Conservation (phyloP, 2,329 filamentous ascomycete species). For the Talaromyces sp. region DNA sequence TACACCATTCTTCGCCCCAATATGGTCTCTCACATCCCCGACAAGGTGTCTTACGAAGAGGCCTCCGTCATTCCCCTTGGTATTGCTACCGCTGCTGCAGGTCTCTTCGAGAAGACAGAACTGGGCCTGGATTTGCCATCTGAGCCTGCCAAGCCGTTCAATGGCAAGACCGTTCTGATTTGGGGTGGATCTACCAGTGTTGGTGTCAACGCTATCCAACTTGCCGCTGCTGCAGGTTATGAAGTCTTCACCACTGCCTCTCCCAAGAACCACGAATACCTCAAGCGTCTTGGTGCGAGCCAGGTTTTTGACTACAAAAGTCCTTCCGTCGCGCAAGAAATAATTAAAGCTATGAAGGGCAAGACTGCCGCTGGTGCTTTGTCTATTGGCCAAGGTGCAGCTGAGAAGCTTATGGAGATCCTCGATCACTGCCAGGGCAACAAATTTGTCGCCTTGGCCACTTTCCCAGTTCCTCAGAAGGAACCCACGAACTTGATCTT, state of each 20-base stretch:
- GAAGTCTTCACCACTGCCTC: slow-evolving; percentile 55
- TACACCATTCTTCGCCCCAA: slow-evolving; percentile 25
- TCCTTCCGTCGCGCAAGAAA: slow-evolving; percentile 11
- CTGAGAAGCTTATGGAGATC: slow-evolving; percentile 12
- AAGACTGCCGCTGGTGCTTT: slow-evolving; percentile 14
- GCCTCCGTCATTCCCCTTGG: slow-evolving; percentile 37
- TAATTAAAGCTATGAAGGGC: slow-evolving; percentile 15
- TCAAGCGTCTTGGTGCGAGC: slow-evolving; percentile 26
- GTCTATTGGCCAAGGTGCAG: slow-evolving; percentile 9
- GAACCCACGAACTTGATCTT: slow-evolving; percentile 4
- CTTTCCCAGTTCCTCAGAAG: slow-evolving; percentile 12
- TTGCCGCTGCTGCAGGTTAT: slow-evolving; percentile 47
- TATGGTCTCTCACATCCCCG: slow-evolving; percentile 29
- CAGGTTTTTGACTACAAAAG: slow-evolving; percentile 34
- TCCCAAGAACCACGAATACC: slow-evolving; percentile 48
- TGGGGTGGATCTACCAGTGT: slow-evolving; percentile 51
- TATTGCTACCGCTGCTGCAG: slow-evolving; percentile 31
- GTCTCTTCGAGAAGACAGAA: slow-evolving; percentile 22
- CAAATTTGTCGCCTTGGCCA: slow-evolving; percentile 15
- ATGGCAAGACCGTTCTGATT: slow-evolving; percentile 51
- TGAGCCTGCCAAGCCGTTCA: slow-evolving; percentile 40
- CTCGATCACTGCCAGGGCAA: slow-evolving; percentile 4
- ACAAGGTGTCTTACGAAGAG: slow-evolving; percentile 29
- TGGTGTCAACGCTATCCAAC: slow-evolving; percentile 52
- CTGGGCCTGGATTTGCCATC: slow-evolving; percentile 25